Base-by-base conservation (phyloP, 768 basidiomycete species). In the Leccinum olivaceopallidum region DNA sequence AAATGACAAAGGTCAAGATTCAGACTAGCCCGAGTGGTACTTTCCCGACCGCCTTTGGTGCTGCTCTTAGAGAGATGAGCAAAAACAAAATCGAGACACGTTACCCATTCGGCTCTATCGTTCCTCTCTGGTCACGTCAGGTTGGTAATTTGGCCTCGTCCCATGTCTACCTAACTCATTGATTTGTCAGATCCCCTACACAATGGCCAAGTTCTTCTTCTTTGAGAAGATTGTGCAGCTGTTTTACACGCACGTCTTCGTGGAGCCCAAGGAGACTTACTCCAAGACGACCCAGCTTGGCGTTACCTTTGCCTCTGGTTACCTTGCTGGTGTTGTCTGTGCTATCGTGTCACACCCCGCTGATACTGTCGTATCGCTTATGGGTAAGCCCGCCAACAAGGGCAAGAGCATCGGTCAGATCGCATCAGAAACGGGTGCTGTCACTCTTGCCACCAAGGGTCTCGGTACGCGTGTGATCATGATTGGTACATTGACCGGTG, bases 151-250 rank as follows among this genome's bases (percentile, higher is more conserved):
- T 12, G 20, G 1, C 20, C 28, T 32, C 13, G 18, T 20, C 7
- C 53, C 53, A 39, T 56, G n/a, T 37, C 3, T 37, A 5, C 34
- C 26, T 3, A 10, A 16, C 7, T 47, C 58, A 20, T 49, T 53
- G 4, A 57, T 51, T 7, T 22, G 39, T 26, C 63, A 96, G 90
- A 94, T 95, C 73, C 95, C 95, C 59, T 96, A 95, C 84, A 96
- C 95, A 70, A 95, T 96, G 94, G 94, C 94, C 81, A 96, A 96
- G 79, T 96, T 96, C 86, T 93, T 86, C 85, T 95, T 92, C 85
- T 95, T 88, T 75, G 92, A 94, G 77, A 88, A 89, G 81, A 90
- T 90, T 65, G 92, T 91, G 73, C 82, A 86, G 71, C 75, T 90
- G 67, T 95, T 95, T 81, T 92, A 92, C 78, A 92, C 89, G 66